These are phyloP conservation scores for Cordyceps tenuipes DNA, from an alignment of 2,329 filamentous ascomycete genomes.

Conservation along the genomic window DNA sequence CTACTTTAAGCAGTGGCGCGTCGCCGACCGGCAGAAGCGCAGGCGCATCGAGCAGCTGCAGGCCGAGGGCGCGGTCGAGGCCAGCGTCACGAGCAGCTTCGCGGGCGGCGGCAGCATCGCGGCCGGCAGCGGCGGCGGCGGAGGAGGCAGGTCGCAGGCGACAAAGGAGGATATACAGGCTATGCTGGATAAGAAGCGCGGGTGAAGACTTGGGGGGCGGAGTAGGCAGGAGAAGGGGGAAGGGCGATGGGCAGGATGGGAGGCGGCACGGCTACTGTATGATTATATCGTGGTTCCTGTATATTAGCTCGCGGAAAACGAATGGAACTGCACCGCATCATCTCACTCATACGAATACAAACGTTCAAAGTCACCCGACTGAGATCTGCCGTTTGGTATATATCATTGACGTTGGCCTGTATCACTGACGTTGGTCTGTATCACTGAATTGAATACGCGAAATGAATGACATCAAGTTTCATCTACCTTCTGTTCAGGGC, in stretches of 20 bases:
- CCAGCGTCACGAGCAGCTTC: constrained; percentile 36
- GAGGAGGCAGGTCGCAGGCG: constrained; percentile 23
- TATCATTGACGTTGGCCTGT: no score
- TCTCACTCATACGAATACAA: constrained; percentile 1
- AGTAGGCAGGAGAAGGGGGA: neutral
- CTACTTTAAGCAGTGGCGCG: constrained; percentile 95
- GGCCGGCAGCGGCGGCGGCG: constrained; percentile 20
- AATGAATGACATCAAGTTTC: no score
- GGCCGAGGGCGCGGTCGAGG: constrained; percentile 60
- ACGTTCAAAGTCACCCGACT: neutral
- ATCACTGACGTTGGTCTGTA: no score
- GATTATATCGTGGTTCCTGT: neutral
- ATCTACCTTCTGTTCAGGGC: neutral
- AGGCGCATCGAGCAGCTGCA: constrained; percentile 68
- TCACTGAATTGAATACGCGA: no score
- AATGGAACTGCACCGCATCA: neutral
- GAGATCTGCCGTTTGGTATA: no score
- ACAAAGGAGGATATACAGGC: constrained; percentile 31
- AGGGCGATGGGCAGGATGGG: neutral
- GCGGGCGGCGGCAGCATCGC: constrained; percentile 21
- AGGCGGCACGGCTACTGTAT: neutral
- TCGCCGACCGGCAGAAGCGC: constrained; percentile 84
- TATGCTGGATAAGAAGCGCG: constrained; percentile 29
- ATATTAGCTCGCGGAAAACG: neutral
- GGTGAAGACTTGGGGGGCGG: constrained; percentile 13